Evolutionary conservation across 2,329 filamentous ascomycete species (phyloP).

Genomic region (Pseudogymnoascus sp.): DNA sequence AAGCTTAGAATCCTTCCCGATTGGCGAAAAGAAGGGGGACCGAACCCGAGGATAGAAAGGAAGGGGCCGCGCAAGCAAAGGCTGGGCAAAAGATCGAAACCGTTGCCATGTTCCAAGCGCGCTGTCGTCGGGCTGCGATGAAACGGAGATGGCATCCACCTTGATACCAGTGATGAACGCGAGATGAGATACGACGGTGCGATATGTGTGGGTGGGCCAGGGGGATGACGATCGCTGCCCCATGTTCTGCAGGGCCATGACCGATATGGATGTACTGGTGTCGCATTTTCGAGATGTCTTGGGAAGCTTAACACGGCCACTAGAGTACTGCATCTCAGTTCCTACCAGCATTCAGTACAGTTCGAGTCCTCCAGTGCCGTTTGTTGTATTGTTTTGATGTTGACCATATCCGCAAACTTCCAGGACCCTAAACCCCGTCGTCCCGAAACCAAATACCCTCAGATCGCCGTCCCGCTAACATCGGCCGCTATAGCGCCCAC

Average conservation of each 20-base stretch:
- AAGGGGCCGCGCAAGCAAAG: background rate
- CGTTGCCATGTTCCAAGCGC: background rate
- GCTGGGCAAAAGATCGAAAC: background rate
- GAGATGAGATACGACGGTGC: background rate
- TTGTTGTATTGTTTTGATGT: background rate
- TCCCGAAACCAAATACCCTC: constrained; percentile 4
- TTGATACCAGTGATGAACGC: background rate
- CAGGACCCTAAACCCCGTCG: background rate
- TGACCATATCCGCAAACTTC: background rate
- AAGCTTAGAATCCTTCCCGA: background rate
- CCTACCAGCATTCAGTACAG: background rate
- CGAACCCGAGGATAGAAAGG: background rate
- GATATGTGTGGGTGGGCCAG: background rate
- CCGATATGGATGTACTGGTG: background rate
- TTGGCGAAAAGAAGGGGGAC: background rate
- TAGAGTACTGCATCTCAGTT: background rate
- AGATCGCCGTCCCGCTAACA: constrained; percentile 1
- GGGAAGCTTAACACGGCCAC: constrained; percentile 1
- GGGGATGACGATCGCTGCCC: background rate
- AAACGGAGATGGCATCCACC: background rate
- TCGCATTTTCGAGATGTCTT: background rate
- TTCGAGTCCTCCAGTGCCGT: background rate
- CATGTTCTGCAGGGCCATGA: background rate
- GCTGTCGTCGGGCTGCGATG: background rate
- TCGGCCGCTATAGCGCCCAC: background rate